A percentile compares a stretch with the other conserved stretches of the same genome.
These are phyloP conservation scores for Punica granatum DNA, from an alignment of 345 rosid genomes.

Conservation along the genomic window DNA sequence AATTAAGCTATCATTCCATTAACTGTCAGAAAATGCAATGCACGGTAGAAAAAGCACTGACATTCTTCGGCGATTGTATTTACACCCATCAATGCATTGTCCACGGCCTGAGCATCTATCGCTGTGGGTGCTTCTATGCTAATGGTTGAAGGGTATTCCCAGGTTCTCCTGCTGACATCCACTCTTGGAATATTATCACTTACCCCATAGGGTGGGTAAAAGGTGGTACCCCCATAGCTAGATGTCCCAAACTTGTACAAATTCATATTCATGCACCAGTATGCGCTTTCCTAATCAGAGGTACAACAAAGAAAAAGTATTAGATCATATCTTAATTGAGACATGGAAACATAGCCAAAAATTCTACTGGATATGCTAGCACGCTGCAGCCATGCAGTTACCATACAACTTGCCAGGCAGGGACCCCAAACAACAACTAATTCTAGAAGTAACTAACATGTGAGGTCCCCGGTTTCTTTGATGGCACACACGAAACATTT, in stretches of 20 bases:
- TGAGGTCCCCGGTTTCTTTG: too few relatives aligned
- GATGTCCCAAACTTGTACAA: slow-evolving; percentile 52
- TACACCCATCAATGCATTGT: slow-evolving; percentile 16
- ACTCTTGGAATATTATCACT: slow-evolving; percentile 39
- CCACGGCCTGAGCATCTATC: slow-evolving; percentile 22
- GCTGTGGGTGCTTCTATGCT: slow-evolving; percentile 28
- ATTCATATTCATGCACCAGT: slow-evolving; percentile 47
- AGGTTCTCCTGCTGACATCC: slow-evolving; percentile 32
- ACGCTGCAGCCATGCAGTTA: neutral
- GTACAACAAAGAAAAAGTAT: neutral
- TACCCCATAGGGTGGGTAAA: slow-evolving; percentile 34
- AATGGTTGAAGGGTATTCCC: slow-evolving; percentile 37
- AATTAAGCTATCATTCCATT: neutral
- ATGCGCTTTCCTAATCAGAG: slow-evolving; percentile 35
- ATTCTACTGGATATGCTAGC: neutral
- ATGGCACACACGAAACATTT: too few relatives aligned
- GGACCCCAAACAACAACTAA: too few relatives aligned
- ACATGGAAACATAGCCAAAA: neutral
- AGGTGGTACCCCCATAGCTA: slow-evolving; percentile 35
- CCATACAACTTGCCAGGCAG: neutral
- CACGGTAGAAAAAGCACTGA: slow-evolving; percentile 14
- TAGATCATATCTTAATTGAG: slow-evolving; percentile 4
- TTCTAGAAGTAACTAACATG: too few relatives aligned
- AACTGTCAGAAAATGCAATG: neutral
- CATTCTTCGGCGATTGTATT: slow-evolving; percentile 42